Conservation (phyloP, 1,139 yeast species). For the Spathaspora sp. region DNA sequence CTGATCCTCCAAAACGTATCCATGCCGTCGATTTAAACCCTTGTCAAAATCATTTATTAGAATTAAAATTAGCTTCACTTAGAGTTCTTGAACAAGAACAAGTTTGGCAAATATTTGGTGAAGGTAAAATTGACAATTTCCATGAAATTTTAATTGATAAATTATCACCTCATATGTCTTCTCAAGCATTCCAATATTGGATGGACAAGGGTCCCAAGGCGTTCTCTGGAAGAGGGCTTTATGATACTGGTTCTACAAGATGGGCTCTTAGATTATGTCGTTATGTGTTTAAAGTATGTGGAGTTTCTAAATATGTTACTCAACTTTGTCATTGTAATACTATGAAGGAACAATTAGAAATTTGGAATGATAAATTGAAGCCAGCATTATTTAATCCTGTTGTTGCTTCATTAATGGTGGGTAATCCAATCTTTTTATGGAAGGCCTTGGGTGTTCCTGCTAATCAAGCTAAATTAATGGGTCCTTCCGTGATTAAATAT, state of each 20-base stretch:
- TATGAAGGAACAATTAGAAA: slow-evolving; percentile 56
- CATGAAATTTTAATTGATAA: slow-evolving; percentile 45
- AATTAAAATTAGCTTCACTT: slow-evolving; percentile 72
- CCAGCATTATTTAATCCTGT: slow-evolving; percentile 72
- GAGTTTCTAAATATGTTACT: slow-evolving; percentile 51
- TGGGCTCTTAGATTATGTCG: slow-evolving; percentile 78
- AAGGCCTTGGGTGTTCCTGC: slow-evolving; percentile 85
- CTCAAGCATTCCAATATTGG: slow-evolving; percentile 84
- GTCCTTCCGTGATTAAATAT: slow-evolving; percentile 65
- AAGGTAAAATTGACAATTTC: slow-evolving; percentile 61
- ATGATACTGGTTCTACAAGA: slow-evolving; percentile 79
- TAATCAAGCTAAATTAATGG: slow-evolving; percentile 81
- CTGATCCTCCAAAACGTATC: slow-evolving; percentile 69
- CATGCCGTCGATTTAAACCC: slow-evolving; percentile 89
- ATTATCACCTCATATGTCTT: slow-evolving; percentile 69
- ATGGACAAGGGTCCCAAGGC: slow-evolving; percentile 58
- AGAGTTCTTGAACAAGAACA: slow-evolving; percentile 58
- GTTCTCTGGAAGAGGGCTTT: slow-evolving; percentile 61
- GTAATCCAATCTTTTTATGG: slow-evolving; percentile 84
- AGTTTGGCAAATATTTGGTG: slow-evolving; percentile 74
- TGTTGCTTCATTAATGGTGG: slow-evolving; percentile 64
- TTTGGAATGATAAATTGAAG: slow-evolving; percentile 63
- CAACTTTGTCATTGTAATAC: slow-evolving; percentile 59
- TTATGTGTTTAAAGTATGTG: slow-evolving; percentile 56
- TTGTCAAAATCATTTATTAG: slow-evolving; percentile 75